A percentile compares a stretch with the other conserved stretches of the same genome.
phyloP scores from a whole-genome alignment of 192 early-diverging fungal genomes.

The Podila clonocystis region DNA sequence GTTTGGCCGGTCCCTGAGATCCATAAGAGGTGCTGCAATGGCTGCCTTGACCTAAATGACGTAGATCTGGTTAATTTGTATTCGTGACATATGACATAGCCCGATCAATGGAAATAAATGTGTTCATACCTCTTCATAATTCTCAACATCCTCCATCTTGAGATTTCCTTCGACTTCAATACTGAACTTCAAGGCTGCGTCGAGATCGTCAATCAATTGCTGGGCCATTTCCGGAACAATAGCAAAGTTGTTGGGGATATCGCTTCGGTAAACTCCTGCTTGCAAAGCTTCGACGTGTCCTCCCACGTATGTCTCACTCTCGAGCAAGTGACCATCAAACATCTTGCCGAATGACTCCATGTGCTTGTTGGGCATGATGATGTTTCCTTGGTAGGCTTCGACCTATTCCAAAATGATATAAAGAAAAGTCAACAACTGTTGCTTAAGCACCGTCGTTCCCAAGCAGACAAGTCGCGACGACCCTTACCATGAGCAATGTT shows the following conservation, averaged over 20 bases:
- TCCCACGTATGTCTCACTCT: slow-evolving; percentile 97
- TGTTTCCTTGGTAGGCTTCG: slow-evolving; percentile 85
- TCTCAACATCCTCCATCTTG: slow-evolving; percentile 79
- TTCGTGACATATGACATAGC: background rate
- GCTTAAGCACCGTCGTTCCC: background rate
- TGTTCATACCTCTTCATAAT: slow-evolving; percentile 86
- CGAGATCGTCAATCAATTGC: slow-evolving; percentile 90
- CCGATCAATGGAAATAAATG: no score
- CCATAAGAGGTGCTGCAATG: slow-evolving; percentile 72
- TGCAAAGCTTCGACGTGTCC: slow-evolving; percentile 99
- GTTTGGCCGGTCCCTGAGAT: slow-evolving; percentile 84
- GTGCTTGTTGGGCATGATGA: slow-evolving; percentile 99
- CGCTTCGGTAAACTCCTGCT: slow-evolving; percentile 96
- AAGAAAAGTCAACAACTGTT: background rate
- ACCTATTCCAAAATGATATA: slow-evolving; percentile 58
- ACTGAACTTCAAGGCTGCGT: slow-evolving; percentile 89
- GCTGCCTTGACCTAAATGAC: slow-evolving; percentile 58
- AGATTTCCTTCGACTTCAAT: slow-evolving; percentile 85
- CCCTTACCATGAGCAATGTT: slow-evolving; percentile 89
- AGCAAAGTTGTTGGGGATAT: slow-evolving; percentile 88
- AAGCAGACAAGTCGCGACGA: background rate
- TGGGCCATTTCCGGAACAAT: slow-evolving; percentile 82
- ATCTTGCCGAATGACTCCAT: slow-evolving; percentile 78
- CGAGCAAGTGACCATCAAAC: slow-evolving; percentile 90
- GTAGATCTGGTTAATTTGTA: background rate